Evolutionary conservation across 176 grass and related monocot genomes (phyloP), one percentile per base, ranked within the genome.

Genomic region (Oryza glaberrima): DNA sequence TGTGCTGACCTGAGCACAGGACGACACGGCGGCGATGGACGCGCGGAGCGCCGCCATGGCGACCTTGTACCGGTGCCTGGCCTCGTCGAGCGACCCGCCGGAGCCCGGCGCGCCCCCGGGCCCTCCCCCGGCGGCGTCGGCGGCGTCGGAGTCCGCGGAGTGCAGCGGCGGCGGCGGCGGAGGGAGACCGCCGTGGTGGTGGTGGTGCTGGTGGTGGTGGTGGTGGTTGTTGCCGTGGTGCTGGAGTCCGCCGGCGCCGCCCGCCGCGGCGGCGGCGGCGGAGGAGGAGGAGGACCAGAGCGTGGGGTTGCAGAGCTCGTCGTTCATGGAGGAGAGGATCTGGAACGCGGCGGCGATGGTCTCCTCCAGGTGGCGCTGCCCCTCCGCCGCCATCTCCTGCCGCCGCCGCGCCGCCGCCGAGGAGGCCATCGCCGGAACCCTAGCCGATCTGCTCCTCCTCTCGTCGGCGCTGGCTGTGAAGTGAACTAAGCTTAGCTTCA

Each of bases 281-380:
- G 68, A 9, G 44, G 92, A 45, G 56, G 87, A 82, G 47, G 95
- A 88, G 49, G 96, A 95, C 96, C 96, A 99, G 61, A 99, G 94
- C n/a, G 83, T 75, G 22, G 96, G 90, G 88, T 99, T 95, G 86
- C 96, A 99, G 84, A 99, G 96, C 94, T 99, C 96, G 78, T 99
- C 96, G 78, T 92, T 99, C 96, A 99, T 96, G 86, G 94, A 99
- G 72, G 90, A 93, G 69, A 99, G 96, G 84, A 99, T 99, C 88
- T 92, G 93, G 83, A 92, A 96, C 9, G 96, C 90, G 7, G 96
- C 91, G 28, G 79, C 88, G 15, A 99, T 99, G 38, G 96, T 96
- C 75, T 96, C 93, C 83, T 99, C 96, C 45, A 99, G 81, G 76
- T 99, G 93, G 71, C 82, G 81, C 78, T 99, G 94, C 32, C 93